phyloP scores from a whole-genome alignment of 768 basidiomycete genomes.

The Termitomyces titanicus region DNA sequence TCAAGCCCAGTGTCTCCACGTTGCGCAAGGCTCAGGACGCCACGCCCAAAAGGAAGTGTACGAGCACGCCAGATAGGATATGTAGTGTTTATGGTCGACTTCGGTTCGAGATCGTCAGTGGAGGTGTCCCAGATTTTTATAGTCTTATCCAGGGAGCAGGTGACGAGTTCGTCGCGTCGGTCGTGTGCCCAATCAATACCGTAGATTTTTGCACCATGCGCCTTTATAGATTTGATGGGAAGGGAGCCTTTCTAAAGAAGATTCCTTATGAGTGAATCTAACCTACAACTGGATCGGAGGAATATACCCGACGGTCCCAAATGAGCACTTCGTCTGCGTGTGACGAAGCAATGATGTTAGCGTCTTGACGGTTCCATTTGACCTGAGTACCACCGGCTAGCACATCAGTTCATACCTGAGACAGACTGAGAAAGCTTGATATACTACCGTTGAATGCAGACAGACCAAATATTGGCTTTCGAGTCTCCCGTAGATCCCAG shows the following conservation, averaged over 20 bases:
- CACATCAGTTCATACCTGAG: neutral
- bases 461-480: conserved; percentile 74
- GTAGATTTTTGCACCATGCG: conserved; percentile 91
- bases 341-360: conserved; percentile 84
- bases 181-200: conserved; percentile 95
- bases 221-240: conserved; percentile 68
- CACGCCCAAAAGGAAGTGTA: conserved; percentile 87
- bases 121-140: conserved; percentile 81
- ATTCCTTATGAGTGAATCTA: neutral
- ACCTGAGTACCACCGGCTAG: conserved; percentile 89
- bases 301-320: conserved; percentile 88
- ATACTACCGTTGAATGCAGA: conserved; percentile 42
- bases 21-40: conserved; percentile 85
- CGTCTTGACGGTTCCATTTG: conserved; percentile 92
- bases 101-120: conserved; percentile 30
- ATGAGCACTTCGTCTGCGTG: conserved; percentile 85
- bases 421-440: neutral
- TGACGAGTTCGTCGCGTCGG: conserved; percentile 74
- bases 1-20: conserved; percentile 80
- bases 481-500: conserved; percentile 80
- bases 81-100: conserved; percentile 58
- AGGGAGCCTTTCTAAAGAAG: conserved; percentile 80
- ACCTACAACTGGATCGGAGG: neutral
- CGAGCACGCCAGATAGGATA: conserved; percentile 96
- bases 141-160: conserved; percentile 91